phyloP scores from a whole-genome alignment of 75 land plant species.

The Cunninghamia lanceolata region DNA sequence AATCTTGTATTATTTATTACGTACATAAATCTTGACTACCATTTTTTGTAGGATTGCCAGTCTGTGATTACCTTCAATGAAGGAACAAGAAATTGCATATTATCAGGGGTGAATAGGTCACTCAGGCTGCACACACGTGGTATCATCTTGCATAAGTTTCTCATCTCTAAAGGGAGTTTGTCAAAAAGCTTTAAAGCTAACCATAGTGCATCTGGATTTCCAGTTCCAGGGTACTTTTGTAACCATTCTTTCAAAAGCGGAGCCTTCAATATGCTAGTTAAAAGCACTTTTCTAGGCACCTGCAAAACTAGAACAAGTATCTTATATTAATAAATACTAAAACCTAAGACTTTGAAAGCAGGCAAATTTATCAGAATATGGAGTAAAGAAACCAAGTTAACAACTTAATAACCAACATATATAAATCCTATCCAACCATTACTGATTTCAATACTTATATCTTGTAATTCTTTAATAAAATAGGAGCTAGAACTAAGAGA shows the following conservation, averaged over 20 bases:
- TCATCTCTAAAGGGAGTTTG: slow-evolving; percentile 35
- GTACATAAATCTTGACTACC: neutral
- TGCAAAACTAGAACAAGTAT: slow-evolving; percentile 30
- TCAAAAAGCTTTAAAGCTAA: slow-evolving; percentile 63
- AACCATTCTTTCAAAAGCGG: slow-evolving; percentile 66
- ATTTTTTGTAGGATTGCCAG: neutral
- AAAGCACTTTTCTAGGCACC: slow-evolving; percentile 58
- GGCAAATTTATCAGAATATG: neutral
- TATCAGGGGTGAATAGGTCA: slow-evolving; percentile 51
- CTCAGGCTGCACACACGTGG: slow-evolving; percentile 58
- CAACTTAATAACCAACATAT: neutral
- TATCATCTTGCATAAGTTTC: slow-evolving; percentile 49
- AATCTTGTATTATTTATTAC: neutral
- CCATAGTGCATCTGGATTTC: slow-evolving; percentile 80
- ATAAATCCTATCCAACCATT: neutral
- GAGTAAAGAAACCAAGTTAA: neutral
- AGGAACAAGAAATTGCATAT: slow-evolving; percentile 42
- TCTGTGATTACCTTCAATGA: slow-evolving; percentile 66
- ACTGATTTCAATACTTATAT: neutral
- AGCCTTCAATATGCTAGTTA: slow-evolving; percentile 56
- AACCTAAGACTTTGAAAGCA: neutral
- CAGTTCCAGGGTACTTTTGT: slow-evolving; percentile 45
- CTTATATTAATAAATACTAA: neutral
- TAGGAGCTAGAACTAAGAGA: neutral
- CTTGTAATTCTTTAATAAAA: neutral